A percentile compares a stretch with the other conserved stretches of the same genome.
Conservation (phyloP, 148 eudicot species). For the Mesembryanthemum crystallinum region DNA sequence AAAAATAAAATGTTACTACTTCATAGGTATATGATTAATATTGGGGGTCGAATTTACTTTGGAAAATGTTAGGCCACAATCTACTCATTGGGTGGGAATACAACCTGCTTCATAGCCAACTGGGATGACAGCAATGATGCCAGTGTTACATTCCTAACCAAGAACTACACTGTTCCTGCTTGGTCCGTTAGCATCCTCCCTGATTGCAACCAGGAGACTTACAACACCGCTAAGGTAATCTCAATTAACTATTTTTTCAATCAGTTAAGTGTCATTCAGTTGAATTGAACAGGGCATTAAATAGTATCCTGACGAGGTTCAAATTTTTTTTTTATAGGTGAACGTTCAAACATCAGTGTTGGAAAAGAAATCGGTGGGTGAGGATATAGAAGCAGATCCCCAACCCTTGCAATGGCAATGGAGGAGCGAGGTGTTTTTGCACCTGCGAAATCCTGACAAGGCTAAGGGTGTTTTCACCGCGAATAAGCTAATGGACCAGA, state of each 20-base stretch:
- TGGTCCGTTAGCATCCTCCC: slow-evolving; percentile 88
- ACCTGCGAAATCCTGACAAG: slow-evolving; percentile 3
- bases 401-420: slow-evolving; percentile 18
- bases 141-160: slow-evolving; percentile 41
- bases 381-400: background rate
- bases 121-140: slow-evolving; percentile 27
- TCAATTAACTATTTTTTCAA: too few relatives aligned
- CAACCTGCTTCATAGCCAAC: slow-evolving; percentile 24
- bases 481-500: slow-evolving; percentile 50
- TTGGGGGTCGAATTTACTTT: too few relatives aligned
- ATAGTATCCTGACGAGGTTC: too few relatives aligned
- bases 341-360: slow-evolving; percentile 6
- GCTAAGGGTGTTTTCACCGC: slow-evolving; percentile 20
- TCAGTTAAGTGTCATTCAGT: too few relatives aligned
- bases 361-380: slow-evolving; percentile 30
- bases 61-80: slow-evolving; percentile 18
- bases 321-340: slow-evolving; percentile 21
- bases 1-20: background rate
- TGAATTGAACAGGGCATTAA: too few relatives aligned
- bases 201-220: slow-evolving; percentile 47
- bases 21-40: too few relatives aligned
- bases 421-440: slow-evolving; percentile 30
- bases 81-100: background rate
- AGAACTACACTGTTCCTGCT: slow-evolving; percentile 52
- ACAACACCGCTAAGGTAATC: slow-evolving; percentile 62